Base-by-base conservation (phyloP, 192 early-diverging fungal species). In the Linnemannia elongata region DNA sequence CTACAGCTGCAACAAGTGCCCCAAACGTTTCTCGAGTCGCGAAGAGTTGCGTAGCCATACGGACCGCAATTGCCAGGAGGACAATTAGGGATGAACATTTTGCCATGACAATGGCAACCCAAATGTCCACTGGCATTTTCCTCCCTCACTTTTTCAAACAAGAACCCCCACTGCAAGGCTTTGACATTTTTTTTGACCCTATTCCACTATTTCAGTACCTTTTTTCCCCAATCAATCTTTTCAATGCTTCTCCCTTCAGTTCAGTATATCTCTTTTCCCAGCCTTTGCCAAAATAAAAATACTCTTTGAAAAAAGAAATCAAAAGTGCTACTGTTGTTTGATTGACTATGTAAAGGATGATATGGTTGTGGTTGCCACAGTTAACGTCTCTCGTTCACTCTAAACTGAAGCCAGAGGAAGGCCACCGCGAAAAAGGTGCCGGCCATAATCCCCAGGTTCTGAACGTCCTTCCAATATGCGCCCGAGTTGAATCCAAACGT, bases 401-500 rank as follows among this genome's bases (percentile, higher is more conserved):
- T 89, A 63, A 93, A 74, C 41, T 95, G 93, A n/a, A 97, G 89
- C 94, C 96, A 96, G 12, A 94, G 44, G 77, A 96, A 94, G 5
- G 93, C 95, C 76, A 95, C 81, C 7, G 90, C 82, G 17, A 97
- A 88, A 71, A 95, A 95, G 6, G 76, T 77, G 3, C 75, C 76
- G 22, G 94, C 90, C 88, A 96, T 93, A 10, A 80, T 85, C 18
- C 83, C 75, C 47, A 98, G 77, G n/a, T 90, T 87, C 7, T 89
- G 73, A 30, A 98, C 92, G 87, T 98, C 97, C 1, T 90, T 85
- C 97, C 97, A 97, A 81, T 94, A 98, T 6, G 93, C 95, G 17
- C 92, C 90, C 20, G 95, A 92, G 74, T 97, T 93, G 79, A 98
- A 95, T 7, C 97, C 97, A 89, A 98, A 98, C 1, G 95, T 97